These are phyloP conservation scores for Fusarium bactridioides DNA, from an alignment of 2,329 filamentous ascomycete species.

Conservation along the genomic window DNA sequence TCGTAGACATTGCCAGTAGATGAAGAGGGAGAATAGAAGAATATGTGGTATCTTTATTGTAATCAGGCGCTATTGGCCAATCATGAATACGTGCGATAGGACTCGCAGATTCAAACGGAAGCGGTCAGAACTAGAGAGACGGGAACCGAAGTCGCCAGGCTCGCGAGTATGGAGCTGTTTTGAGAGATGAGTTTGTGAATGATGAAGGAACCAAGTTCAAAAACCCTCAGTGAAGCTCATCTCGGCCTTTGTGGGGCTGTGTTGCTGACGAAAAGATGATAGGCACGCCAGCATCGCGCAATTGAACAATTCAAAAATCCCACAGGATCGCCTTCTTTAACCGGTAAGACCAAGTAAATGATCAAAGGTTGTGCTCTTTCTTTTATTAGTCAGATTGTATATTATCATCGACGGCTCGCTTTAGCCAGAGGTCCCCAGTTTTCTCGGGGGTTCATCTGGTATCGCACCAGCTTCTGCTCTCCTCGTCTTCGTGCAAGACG, in stretches of 20 bases:
- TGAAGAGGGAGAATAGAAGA: neutral
- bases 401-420: constrained; percentile 55
- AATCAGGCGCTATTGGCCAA: constrained; percentile 15
- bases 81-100: constrained; percentile 6
- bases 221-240: constrained; percentile 6
- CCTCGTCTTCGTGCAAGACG: constrained; percentile 72
- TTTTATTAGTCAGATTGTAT: neutral
- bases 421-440: constrained; percentile 90
- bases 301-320: constrained; percentile 13
- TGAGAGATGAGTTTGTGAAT: neutral
- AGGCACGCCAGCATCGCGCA: constrained; percentile 15
- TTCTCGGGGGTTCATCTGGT: constrained; percentile 87
- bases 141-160: neutral
- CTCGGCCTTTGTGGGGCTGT: constrained; percentile 30
- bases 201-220: constrained; percentile 19
- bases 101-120: neutral
- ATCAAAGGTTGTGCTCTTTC: neutral
- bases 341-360: neutral
- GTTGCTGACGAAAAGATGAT: constrained; percentile 24
- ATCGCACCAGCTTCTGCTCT: constrained; percentile 78
- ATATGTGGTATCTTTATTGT: constrained; percentile 23
- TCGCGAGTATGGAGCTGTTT: neutral
- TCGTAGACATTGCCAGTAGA: constrained; percentile 17
- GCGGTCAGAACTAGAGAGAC: neutral
- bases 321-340: constrained; percentile 9